Evolutionary conservation across 2,329 filamentous ascomycete genomes (phyloP), one percentile per base, ranked within the genome.

Genomic region (Microsporum ferrugineum): DNA sequence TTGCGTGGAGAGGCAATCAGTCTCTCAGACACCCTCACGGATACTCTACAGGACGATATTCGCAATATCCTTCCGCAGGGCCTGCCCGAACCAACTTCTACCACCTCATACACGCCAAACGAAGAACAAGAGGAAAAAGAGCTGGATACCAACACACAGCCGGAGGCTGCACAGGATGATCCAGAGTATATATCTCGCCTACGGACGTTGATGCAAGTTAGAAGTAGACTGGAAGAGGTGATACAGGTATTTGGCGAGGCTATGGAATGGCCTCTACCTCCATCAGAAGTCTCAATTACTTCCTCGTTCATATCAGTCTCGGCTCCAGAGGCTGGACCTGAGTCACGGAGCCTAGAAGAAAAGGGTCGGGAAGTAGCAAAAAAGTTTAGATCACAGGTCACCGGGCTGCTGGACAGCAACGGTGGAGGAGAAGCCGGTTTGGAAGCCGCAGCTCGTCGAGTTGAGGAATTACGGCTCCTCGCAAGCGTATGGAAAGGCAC

Each of bases 401-500:
- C 81, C 0, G 81, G 80, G 38, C 73, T 95, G 2, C 75, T 96
- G 10, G 79, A 80, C 12, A 80, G 78, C 31, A 71, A 80, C 5
- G 75, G 79, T 0, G 84, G 87, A 51, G 81, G 84, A 0, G 78
- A 86, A 10, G 79, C 80, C 51, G 89, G 88, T 14, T 79, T 94
- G 6, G 69, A 73, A 5, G 84, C 84, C 60, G 94, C 94, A 0
- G 83, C 83, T 10, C 80, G 81, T 60, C 80, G 89, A 51, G 85
- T 97, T 12, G 86, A 90, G 69, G 84, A 88, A 70, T 79, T 97
- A 61, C 86, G 90, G 69, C 82, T 85, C 64, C 75, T 97, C 65
- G 84, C 85, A 2, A 76, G 76, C n/a, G 85, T 99, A 27, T 99
- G 94, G 91, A 92, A 88, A 71, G 91, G 91, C n/a, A 96, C 94